Conservation (phyloP, 2,329 filamentous ascomycete genomes). For the Penicillium sp. region DNA sequence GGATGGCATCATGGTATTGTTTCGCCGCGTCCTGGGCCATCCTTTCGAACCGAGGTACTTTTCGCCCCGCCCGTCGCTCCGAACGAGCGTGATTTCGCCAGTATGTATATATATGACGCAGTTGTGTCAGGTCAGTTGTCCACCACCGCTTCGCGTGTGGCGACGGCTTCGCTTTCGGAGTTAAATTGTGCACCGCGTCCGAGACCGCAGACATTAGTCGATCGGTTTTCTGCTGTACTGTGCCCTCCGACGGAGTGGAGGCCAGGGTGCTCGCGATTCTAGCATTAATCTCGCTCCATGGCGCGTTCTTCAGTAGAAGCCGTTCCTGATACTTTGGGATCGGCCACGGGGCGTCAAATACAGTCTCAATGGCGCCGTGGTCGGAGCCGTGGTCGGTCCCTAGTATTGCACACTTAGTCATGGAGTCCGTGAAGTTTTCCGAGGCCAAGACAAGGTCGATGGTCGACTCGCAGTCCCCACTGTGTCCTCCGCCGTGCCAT, state of each 20-base stretch:
- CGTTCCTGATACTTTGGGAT: slow-evolving; percentile 11
- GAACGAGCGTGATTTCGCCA: slow-evolving; percentile 14
- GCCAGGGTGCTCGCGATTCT: slow-evolving; percentile 12
- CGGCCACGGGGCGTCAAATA: slow-evolving; percentile 24
- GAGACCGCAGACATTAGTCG: slow-evolving; percentile 14
- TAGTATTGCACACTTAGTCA: slow-evolving; percentile 16
- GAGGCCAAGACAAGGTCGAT: slow-evolving; percentile 21
- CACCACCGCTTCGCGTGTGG: slow-evolving; percentile 23
- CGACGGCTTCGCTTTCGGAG: slow-evolving; percentile 18
- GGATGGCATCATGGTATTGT: slow-evolving; percentile 18
- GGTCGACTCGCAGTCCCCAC: slow-evolving; percentile 19
- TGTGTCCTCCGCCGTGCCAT: slow-evolving; percentile 26
- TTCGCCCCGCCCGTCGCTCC: slow-evolving; percentile 10
- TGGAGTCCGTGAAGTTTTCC: slow-evolving; percentile 14
- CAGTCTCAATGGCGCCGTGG: slow-evolving; percentile 29
- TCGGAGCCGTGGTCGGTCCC: slow-evolving; percentile 28
- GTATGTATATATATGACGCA: slow-evolving; percentile 16
- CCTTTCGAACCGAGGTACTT: slow-evolving; percentile 28
- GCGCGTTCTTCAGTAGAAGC: slow-evolving; percentile 23
- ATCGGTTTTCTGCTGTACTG: slow-evolving; percentile 20
- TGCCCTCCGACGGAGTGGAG: slow-evolving; percentile 12
- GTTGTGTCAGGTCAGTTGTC: slow-evolving; percentile 21
- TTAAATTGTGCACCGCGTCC: slow-evolving; percentile 11
- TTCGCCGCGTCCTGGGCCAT: slow-evolving; percentile 14
- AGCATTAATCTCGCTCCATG: too few relatives aligned